Evolutionary conservation across 345 rosid species (phyloP), one percentile per base, ranked within the genome.

Genomic region (Pelargonium nanum): DNA sequence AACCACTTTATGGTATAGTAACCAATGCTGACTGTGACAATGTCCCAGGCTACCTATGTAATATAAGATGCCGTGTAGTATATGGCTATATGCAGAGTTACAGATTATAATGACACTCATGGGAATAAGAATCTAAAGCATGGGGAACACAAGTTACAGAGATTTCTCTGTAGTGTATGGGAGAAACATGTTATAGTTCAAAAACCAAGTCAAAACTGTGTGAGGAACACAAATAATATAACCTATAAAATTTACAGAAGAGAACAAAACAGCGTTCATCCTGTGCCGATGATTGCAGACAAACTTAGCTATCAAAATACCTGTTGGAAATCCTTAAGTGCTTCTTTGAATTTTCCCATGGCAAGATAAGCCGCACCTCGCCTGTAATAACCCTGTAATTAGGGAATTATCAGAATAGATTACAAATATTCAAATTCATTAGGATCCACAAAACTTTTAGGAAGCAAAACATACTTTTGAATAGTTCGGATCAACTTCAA

Each of bases 331-430:
- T 57, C 51, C 61, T 30, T 0, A 34, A 45, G 48, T 12, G 62
- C 61, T 20, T 65, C 68, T 0, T 58, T 4, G 61, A 21, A 65
- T 16, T 57, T 65, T 34, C 56, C 24, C 24, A 26, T 22, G 26
- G 68, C 68, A 1, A 57, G 56, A 8, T 65, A 45, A 22, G 57
- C 68, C 13, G 2, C 62, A 0, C 68, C 50, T 15, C 68, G 19
- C 56, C 28, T 12, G 56, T 20, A 57, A 55, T 65, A 65, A 50
- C 68, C 68, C 57, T 9, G 62, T 9, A 50, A 17, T 19, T 40
- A 6, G 15, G 15, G 48, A 40, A 40, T 3, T 10, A 40, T 40
- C 48, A 40, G 48, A 40, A 40, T 6, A n/a, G n/a, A n/a, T n/a
- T n/a, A n/a, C n/a, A n/a, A 40, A 40, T 8, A 40, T 40, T n/a